Base-by-base conservation (phyloP, 1,284 basidiomycete species). In the Schizopora paradoxa region DNA sequence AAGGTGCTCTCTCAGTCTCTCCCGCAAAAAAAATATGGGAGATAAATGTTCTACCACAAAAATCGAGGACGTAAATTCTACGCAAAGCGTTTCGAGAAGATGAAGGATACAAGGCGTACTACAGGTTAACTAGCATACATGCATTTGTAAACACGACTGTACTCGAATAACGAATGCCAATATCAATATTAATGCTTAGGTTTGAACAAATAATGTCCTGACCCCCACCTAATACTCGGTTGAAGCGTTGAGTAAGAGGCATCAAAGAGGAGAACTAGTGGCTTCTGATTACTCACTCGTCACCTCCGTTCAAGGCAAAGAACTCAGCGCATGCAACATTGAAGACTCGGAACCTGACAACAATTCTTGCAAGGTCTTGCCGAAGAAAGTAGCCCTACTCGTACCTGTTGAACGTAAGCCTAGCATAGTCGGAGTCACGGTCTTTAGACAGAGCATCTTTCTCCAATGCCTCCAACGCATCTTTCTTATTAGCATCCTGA, bases 271-370 rank as follows among this genome's bases (percentile, higher is more conserved):
- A 7, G 42, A 33, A 31, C 22, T 18, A 41, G 29, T 21, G 22
- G n/a, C n/a, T n/a, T n/a, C n/a, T n/a, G n/a, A n/a, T 28, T 4
- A 70, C 76, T 57, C 55, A 79, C 77, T 81, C 76, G 61, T 88
- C 72, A 2, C 86, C 84, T 4, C 61, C 61, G 54, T 86, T 73
- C 60, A 82, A 68, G 5, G 68, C 79, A 60, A 89, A 90, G 51
- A 88, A 70, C 58, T 87, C 86, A 4, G 82, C 79, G 53, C 82
- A 84, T 11, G 84, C 82, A 59, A 88, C 72, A 58, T 84, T 88
- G 61, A 88, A 88, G 25, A 86, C 79, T 16, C 82, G 66, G 61
- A 84, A 86, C 48, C 79, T 76, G 48, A 33, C 16, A 16, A 23
- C 5, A 14, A 16, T 5, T n/a, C n/a, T n/a, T 21, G 14, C 40